Percentiles rank a stretch among this genome's conserved stretches.
phyloP scores from a whole-genome alignment of 306 rosid genomes.

The Calophaca sinica region DNA sequence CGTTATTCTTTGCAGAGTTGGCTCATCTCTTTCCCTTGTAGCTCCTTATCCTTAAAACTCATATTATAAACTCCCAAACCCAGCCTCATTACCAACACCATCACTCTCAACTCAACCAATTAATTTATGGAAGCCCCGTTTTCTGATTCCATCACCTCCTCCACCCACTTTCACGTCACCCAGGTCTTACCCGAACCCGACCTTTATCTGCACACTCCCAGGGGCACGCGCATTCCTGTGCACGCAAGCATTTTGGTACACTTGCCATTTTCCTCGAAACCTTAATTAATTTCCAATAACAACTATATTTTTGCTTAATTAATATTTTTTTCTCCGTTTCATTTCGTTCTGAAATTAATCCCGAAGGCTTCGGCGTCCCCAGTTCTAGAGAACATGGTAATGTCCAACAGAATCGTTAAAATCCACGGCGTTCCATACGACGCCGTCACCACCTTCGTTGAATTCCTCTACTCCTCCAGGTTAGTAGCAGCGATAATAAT shows the following conservation, averaged over 20 bases:
- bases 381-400: conserved; percentile 66
- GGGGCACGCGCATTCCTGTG: conserved; percentile 63
- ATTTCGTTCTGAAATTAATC: background rate
- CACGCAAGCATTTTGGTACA: conserved; percentile 72
- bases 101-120: background rate
- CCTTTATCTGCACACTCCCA: conserved; percentile 60
- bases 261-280: background rate
- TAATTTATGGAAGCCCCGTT: background rate
- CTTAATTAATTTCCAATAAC: background rate
- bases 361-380: conserved; percentile 74
- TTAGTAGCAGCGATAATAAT: too few relatives aligned
- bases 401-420: conserved; percentile 57
- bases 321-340: background rate
- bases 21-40: too few relatives aligned
- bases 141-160: conserved; percentile 30
- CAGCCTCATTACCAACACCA: too few relatives aligned
- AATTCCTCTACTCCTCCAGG: conserved; percentile 79
- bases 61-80: too few relatives aligned
- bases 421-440: conserved; percentile 79
- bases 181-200: conserved; percentile 58
- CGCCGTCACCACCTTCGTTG: conserved; percentile 70
- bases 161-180: conserved; percentile 3
- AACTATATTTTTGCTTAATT: background rate
- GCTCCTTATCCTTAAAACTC: too few relatives aligned
- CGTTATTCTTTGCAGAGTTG: too few relatives aligned